Evolutionary conservation across 1,284 basidiomycete genomes (phyloP).

Genomic region (Naganishia sp.): DNA sequence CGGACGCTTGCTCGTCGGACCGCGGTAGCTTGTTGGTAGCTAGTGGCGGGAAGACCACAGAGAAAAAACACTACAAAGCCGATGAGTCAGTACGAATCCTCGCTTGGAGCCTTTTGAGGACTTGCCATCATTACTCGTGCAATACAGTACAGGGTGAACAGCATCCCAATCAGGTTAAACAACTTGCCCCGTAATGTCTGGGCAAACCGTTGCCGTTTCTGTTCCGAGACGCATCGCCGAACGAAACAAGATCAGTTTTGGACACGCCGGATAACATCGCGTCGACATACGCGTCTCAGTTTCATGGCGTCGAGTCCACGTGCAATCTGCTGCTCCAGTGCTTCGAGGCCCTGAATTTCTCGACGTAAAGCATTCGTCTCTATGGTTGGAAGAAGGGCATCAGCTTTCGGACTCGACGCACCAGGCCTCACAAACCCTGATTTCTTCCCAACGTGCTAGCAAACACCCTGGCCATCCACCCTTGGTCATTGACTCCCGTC

Average conservation of each 20-base stretch:
- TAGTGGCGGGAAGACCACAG: slow-evolving; percentile 45
- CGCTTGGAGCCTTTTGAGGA: neutral
- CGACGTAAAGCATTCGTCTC: slow-evolving; percentile 33
- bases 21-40: slow-evolving; percentile 37
- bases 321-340: slow-evolving; percentile 48
- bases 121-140: slow-evolving; percentile 50
- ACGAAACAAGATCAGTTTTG: no score
- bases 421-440: slow-evolving; percentile 37
- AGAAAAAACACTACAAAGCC: slow-evolving; percentile 43
- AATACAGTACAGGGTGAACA: slow-evolving; percentile 52
- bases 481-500: neutral
- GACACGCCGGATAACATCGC: neutral
- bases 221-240: neutral
- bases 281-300: slow-evolving; percentile 40
- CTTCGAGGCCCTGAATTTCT: slow-evolving; percentile 48
- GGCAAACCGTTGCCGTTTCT: slow-evolving; percentile 50
- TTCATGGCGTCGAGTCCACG: slow-evolving; percentile 47
- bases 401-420: neutral
- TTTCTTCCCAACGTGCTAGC: slow-evolving; percentile 46
- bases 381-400: neutral
- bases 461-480: slow-evolving; percentile 44
- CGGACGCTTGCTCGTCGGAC: slow-evolving; percentile 21
- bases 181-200: slow-evolving; percentile 45
- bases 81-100: neutral
- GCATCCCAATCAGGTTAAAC: slow-evolving; percentile 49